A percentile compares a stretch with the other conserved stretches of the same genome.
Conservation (phyloP, 306 rosid species). For the Chamaecrista fasciculata region DNA sequence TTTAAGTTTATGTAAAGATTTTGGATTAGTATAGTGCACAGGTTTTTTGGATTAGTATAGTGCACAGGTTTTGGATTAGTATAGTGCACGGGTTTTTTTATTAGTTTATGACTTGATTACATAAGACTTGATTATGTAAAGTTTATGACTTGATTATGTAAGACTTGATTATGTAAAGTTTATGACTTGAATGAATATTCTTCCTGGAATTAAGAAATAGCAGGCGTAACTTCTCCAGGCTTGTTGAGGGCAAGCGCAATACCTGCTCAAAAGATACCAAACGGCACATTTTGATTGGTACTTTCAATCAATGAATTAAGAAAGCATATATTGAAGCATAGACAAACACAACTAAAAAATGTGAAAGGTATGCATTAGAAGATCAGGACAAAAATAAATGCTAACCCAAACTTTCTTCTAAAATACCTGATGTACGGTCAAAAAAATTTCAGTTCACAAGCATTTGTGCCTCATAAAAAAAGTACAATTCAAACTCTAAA, state of each 20-base stretch:
- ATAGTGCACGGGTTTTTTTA: too few relatives aligned
- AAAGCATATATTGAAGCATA: slow-evolving; percentile 14
- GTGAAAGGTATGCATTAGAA: neutral
- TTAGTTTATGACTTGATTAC: too few relatives aligned
- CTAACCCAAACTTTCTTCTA: neutral
- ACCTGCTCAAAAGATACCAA: slow-evolving; percentile 51
- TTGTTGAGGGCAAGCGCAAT: slow-evolving; percentile 50
- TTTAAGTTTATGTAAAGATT: too few relatives aligned
- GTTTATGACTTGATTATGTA: too few relatives aligned
- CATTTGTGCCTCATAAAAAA: neutral
- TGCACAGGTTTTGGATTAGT: too few relatives aligned
- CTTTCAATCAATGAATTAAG: slow-evolving; percentile 4
- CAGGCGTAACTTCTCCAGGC: slow-evolving; percentile 52
- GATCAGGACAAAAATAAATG: neutral
- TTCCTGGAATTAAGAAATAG: slow-evolving; percentile 42
- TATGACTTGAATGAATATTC: too few relatives aligned
- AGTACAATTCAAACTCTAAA: slow-evolving; percentile 14
- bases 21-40: too few relatives aligned
- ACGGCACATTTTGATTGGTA: slow-evolving; percentile 22
- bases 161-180: too few relatives aligned
- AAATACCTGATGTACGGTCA: neutral
- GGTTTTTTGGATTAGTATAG: too few relatives aligned
- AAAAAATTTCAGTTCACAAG: slow-evolving; percentile 3
- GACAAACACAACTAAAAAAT: slow-evolving; percentile 10
- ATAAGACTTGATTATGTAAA: too few relatives aligned